These are phyloP conservation scores for Elsinoe australis DNA, from an alignment of 2,329 filamentous ascomycete genomes.

Conservation along the genomic window DNA sequence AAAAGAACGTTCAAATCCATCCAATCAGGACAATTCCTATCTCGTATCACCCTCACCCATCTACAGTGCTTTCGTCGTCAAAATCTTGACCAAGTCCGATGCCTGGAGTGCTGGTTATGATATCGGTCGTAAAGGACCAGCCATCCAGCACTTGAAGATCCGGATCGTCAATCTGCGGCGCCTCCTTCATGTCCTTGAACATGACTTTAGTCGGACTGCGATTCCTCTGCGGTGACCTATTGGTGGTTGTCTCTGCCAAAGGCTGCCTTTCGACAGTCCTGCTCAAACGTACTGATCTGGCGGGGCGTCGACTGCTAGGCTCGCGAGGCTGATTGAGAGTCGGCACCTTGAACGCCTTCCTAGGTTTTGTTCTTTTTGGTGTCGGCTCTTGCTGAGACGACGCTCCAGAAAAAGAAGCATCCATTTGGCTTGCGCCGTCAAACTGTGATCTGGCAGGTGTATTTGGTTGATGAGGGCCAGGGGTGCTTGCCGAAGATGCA, in stretches of 20 bases:
- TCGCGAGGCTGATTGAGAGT: conserved; percentile 27
- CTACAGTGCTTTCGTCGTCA: conserved; percentile 19
- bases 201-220: conserved; percentile 24
- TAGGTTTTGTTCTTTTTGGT: conserved; percentile 37
- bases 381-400: conserved; percentile 32
- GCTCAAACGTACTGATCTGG: conserved; percentile 21
- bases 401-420: conserved; percentile 24
- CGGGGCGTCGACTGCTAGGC: conserved; percentile 18
- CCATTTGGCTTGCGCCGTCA: conserved; percentile 18
- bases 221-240: conserved; percentile 22
- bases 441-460: background rate
- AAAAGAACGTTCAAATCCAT: background rate
- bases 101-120: conserved; percentile 20
- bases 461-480: background rate
- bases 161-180: conserved; percentile 6
- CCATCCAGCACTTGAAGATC: conserved; percentile 19
- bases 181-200: conserved; percentile 17
- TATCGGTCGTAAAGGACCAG: conserved; percentile 19
- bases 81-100: conserved; percentile 6
- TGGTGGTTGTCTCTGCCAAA: conserved; percentile 24
- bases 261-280: conserved; percentile 24
- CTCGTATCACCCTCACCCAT: conserved; percentile 1
- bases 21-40: too few species aligned
- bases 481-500: conserved; percentile 17
- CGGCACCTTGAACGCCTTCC: conserved; percentile 29